These are phyloP conservation scores for Spatholobus suberectus DNA, from an alignment of 306 rosid genomes.

Conservation along the genomic window DNA sequence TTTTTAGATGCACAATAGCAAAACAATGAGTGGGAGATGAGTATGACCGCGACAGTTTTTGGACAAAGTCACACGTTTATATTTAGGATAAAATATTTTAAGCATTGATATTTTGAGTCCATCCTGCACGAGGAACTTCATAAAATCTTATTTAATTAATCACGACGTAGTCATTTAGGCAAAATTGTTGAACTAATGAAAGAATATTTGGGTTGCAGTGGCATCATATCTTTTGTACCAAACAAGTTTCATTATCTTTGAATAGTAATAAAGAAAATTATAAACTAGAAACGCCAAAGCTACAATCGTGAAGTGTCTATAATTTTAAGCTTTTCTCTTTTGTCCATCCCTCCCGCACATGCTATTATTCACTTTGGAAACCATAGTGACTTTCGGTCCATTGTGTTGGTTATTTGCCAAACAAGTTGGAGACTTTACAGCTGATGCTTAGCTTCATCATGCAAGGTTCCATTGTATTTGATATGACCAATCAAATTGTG, in stretches of 20 bases:
- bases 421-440: conserved; percentile 51
- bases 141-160: conserved; percentile 17
- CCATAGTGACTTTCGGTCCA: conserved; percentile 43
- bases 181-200: conserved; percentile 29
- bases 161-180: conserved; percentile 7
- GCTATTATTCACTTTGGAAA: conserved; percentile 44
- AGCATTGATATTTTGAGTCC: background rate
- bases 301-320: background rate
- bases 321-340: background rate
- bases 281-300: conserved; percentile 28
- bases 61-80: background rate
- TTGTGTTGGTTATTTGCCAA: conserved; percentile 38
- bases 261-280: background rate
- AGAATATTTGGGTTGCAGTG: conserved; percentile 1
- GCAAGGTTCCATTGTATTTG: conserved; percentile 12
- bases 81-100: background rate
- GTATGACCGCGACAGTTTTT: background rate
- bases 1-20: background rate
- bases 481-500: conserved; percentile 12
- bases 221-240: conserved; percentile 9
- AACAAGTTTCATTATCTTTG: background rate
- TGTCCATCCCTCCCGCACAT: conserved; percentile 20
- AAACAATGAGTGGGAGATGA: background rate
- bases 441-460: conserved; percentile 45
- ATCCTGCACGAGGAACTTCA: background rate